Conservation (phyloP, 2,329 filamentous ascomycete species). For the Xylaria polymorpha region DNA sequence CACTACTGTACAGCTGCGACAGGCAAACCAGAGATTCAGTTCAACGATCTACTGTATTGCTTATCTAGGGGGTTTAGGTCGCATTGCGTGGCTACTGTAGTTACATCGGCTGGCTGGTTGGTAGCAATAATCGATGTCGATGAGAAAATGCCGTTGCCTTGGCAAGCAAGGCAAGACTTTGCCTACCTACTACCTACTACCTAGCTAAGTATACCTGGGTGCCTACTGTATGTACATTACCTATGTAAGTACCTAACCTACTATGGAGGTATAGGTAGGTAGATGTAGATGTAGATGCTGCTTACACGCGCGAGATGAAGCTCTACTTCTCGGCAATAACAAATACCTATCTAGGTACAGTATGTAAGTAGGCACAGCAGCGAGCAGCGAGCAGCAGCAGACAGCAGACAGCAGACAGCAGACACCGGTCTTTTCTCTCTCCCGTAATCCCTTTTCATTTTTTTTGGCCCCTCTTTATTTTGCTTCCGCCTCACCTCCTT, state of each 20-base stretch:
- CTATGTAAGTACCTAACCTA: too few species aligned
- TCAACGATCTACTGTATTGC: background rate
- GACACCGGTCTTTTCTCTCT: background rate
- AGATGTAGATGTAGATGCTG: background rate
- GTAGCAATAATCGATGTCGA: background rate
- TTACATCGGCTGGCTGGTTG: conserved; percentile 11
- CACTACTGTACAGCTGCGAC: background rate
- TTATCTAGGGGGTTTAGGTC: conserved; percentile 22
- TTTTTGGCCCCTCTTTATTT: background rate
- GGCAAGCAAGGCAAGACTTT: conserved; percentile 10
- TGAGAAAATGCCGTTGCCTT: background rate
- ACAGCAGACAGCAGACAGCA: background rate
- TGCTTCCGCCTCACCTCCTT: conserved; percentile 25
- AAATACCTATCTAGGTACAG: background rate
- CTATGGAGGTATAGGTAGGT: too few species aligned
- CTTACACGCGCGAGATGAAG: background rate
- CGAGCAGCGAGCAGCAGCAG: background rate
- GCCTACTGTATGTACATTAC: background rate
- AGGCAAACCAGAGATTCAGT: background rate
- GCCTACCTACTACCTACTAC: too few species aligned
- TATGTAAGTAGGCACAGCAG: background rate
- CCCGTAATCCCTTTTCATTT: background rate
- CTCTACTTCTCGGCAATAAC: conserved; percentile 4
- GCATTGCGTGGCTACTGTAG: conserved; percentile 18
- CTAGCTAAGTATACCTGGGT: too few species aligned